phyloP scores from a whole-genome alignment of 345 rosid species.

The Linum usitatissimum region DNA sequence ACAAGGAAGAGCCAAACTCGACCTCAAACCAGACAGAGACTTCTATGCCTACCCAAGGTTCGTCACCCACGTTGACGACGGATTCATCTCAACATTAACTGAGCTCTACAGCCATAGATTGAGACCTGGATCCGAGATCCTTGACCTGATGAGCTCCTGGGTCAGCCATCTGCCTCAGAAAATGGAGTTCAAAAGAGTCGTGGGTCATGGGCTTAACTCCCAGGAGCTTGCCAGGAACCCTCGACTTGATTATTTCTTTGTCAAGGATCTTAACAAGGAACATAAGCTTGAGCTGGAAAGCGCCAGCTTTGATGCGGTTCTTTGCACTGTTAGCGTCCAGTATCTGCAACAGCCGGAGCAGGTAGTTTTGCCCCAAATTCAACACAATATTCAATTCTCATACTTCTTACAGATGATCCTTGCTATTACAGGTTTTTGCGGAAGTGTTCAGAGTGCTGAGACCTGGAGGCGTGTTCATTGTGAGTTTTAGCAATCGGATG shows the following conservation, averaged over 20 bases:
- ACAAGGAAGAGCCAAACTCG: conserved; percentile 59
- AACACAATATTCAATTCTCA: neutral
- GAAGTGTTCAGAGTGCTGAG: conserved; percentile 60
- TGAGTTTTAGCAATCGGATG: conserved; percentile 82
- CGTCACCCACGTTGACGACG: conserved; percentile 75
- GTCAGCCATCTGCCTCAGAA: conserved; percentile 74
- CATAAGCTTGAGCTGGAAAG: conserved; percentile 43
- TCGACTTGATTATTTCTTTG: conserved; percentile 45
- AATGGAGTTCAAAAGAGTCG: conserved; percentile 53
- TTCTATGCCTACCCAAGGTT: conserved; percentile 72
- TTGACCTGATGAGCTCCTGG: conserved; percentile 93
- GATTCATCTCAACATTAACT: conserved; percentile 60
- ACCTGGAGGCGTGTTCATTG: conserved; percentile 72
- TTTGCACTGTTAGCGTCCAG: conserved; percentile 75
- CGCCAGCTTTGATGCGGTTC: conserved; percentile 58
- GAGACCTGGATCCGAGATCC: conserved; percentile 54
- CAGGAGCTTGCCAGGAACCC: conserved; percentile 79
- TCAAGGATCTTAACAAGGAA: conserved; percentile 56
- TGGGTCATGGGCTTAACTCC: conserved; percentile 91
- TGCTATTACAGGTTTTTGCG: conserved; percentile 43
- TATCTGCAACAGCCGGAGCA: conserved; percentile 83
- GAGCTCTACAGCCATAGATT: conserved; percentile 47
- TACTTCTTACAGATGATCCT: neutral
- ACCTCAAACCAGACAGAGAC: conserved; percentile 43
- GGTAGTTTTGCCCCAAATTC: conserved; percentile 19